These are phyloP conservation scores for Micractinium conductrix DNA, from an alignment of 139 green algal species.

Conservation along the genomic window DNA sequence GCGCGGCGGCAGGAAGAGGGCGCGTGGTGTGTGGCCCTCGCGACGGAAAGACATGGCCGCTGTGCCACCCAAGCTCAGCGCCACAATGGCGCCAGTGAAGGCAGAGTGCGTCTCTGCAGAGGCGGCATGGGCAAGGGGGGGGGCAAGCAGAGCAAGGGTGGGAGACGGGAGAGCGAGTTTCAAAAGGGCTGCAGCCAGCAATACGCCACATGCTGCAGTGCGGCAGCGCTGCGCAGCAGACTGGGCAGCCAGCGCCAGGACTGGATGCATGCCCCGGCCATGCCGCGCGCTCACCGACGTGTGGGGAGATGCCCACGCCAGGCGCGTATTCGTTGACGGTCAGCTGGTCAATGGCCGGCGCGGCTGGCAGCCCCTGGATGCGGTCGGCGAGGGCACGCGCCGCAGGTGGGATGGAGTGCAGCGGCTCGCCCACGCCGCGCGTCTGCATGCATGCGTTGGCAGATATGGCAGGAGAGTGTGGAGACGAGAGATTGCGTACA, in stretches of 20 bases:
- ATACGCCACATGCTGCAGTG: neutral
- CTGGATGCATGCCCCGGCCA: too few species aligned
- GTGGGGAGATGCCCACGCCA: slow-evolving; percentile 91
- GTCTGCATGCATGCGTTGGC: neutral
- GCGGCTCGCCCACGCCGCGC: neutral
- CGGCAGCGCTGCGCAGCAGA: neutral
- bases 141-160: neutral
- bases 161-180: neutral
- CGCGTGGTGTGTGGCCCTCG: slow-evolving; percentile 23
- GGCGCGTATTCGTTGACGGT: slow-evolving; percentile 95
- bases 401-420: slow-evolving; percentile 17
- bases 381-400: neutral
- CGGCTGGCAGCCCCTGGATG: slow-evolving; percentile 32
- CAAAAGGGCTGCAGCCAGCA: neutral
- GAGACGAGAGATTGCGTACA: too few species aligned
- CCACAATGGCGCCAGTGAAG: slow-evolving; percentile 88
- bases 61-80: slow-evolving; percentile 78
- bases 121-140: too few species aligned
- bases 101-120: slow-evolving; percentile 94
- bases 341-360: slow-evolving; percentile 69
- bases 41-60: slow-evolving; percentile 90
- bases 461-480: neutral
- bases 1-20: slow-evolving; percentile 78
- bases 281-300: slow-evolving; percentile 76
- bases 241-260: too few species aligned